A percentile compares a stretch with the other conserved stretches of the same genome.
Evolutionary conservation across 352 stramenopile species (phyloP).

Genomic region (Phytopythium chamaehyphon): DNA sequence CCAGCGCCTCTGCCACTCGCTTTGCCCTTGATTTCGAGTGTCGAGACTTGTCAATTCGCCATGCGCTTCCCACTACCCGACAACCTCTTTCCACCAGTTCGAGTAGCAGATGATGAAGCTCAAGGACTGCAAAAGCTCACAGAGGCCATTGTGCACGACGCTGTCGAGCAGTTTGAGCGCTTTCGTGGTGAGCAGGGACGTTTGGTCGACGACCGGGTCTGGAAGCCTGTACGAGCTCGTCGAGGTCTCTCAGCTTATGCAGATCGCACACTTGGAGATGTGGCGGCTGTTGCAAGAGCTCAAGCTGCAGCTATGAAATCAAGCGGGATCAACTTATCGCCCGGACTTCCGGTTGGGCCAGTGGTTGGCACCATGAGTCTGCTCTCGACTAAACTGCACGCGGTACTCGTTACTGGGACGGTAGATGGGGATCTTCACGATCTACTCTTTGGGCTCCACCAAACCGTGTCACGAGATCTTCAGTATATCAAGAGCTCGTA

Average conservation of each 20-base stretch:
- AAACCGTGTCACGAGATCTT: constrained; percentile 10
- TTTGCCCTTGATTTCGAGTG: neutral
- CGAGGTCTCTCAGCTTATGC: constrained; percentile 1
- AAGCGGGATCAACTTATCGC: neutral
- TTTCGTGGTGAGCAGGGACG: neutral
- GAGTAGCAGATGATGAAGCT: neutral
- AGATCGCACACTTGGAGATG: neutral
- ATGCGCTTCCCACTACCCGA: constrained; percentile 8
- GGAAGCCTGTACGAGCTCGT: constrained; percentile 3
- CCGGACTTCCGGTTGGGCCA: constrained; percentile 8
- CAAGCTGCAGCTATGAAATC: neutral
- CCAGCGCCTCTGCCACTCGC: neutral
- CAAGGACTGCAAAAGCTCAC: constrained; percentile 1
- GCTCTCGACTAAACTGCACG: constrained; percentile 10
- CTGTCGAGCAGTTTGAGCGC: constrained; percentile 2
- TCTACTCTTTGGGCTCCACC: constrained; percentile 26
- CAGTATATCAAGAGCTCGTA: constrained; percentile 23
- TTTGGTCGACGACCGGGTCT: constrained; percentile 1
- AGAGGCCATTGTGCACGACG: constrained; percentile 1
- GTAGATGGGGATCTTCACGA: constrained; percentile 26
- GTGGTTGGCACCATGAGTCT: constrained; percentile 23
- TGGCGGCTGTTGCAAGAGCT: neutral
- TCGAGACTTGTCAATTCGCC: neutral
- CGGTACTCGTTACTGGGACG: constrained; percentile 22
- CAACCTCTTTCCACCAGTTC: constrained; percentile 1